These are phyloP conservation scores for Colletotrichum sojae DNA, from an alignment of 2,329 filamentous ascomycete species.

Conservation along the genomic window DNA sequence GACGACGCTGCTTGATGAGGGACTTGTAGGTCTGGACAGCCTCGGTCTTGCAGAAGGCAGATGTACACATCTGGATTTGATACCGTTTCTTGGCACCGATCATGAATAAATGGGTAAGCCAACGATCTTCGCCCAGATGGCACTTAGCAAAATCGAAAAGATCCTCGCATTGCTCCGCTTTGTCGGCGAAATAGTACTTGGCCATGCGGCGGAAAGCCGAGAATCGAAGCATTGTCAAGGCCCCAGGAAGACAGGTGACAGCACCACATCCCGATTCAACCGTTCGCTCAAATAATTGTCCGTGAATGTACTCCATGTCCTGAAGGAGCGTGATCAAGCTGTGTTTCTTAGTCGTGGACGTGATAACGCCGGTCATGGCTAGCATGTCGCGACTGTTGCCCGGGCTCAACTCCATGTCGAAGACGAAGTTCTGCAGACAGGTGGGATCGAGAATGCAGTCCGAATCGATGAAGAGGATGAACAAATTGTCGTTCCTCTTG, in stretches of 20 bases:
- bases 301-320: slow-evolving; percentile 98
- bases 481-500: slow-evolving; percentile 89
- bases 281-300: slow-evolving; percentile 94
- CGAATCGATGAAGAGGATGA: slow-evolving; percentile 97
- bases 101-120: slow-evolving; percentile 99
- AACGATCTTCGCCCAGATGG: slow-evolving; percentile 94
- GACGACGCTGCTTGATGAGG: slow-evolving; percentile 91
- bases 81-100: slow-evolving; percentile 93
- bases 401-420: slow-evolving; percentile 97
- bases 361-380: slow-evolving; percentile 98
- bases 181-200: slow-evolving; percentile 98
- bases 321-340: slow-evolving; percentile 92
- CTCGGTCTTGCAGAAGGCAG: slow-evolving; percentile 98
- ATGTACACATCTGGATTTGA: slow-evolving; percentile 98
- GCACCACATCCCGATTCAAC: slow-evolving; percentile 95
- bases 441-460: slow-evolving; percentile 94
- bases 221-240: slow-evolving; percentile 95
- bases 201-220: slow-evolving; percentile 97
- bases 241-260: slow-evolving; percentile 94
- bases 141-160: slow-evolving; percentile 97
- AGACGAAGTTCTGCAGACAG: slow-evolving; percentile 97
- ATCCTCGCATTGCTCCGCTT: slow-evolving; percentile 94
- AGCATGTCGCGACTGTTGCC: slow-evolving; percentile 94
- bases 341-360: slow-evolving; percentile 90
- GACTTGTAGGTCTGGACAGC: slow-evolving; percentile 90